Conservation (phyloP, 1,284 basidiomycete genomes). For the Fomitopsis pinicola region DNA sequence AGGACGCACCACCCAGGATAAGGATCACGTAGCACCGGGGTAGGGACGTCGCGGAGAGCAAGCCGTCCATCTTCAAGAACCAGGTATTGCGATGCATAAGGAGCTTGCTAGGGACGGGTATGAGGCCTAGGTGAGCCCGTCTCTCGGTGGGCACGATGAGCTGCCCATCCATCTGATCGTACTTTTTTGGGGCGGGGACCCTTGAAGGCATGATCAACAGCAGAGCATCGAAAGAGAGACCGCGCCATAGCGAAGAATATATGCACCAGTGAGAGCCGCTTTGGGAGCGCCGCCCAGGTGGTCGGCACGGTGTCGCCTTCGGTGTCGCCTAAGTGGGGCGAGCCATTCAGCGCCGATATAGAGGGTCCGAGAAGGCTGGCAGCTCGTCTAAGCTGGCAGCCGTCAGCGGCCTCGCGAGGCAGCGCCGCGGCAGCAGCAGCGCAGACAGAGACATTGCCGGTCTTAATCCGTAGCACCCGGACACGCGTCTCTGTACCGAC, state of each 20-base stretch:
- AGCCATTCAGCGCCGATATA: neutral
- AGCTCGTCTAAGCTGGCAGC: neutral
- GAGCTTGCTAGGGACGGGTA: slow-evolving; percentile 21
- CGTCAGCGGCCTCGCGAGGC: neutral
- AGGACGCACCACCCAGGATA: slow-evolving; percentile 42
- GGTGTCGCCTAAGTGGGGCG: neutral
- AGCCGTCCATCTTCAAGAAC: slow-evolving; percentile 27
- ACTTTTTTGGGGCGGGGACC: neutral
- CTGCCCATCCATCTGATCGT: neutral
- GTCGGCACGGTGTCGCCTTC: neutral
- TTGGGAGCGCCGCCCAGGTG: neutral
- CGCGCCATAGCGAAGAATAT: neutral
- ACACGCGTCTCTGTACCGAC: neutral
- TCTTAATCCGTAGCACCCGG: too few species aligned
- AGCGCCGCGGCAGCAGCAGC: neutral
- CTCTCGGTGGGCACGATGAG: neutral
- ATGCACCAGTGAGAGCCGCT: neutral
- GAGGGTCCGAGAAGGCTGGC: neutral
- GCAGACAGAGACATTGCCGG: too few species aligned
- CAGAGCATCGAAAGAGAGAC: slow-evolving; percentile 31
- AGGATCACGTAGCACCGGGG: slow-evolving; percentile 40
- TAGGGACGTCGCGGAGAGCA: slow-evolving; percentile 21
- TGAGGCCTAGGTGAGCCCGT: neutral
- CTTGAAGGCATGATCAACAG: neutral
- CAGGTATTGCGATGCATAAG: slow-evolving; percentile 17